Percentiles rank a stretch among this genome's conserved stretches.
Conservation (phyloP, 352 stramenopile species). For the Detonula confervacea region DNA sequence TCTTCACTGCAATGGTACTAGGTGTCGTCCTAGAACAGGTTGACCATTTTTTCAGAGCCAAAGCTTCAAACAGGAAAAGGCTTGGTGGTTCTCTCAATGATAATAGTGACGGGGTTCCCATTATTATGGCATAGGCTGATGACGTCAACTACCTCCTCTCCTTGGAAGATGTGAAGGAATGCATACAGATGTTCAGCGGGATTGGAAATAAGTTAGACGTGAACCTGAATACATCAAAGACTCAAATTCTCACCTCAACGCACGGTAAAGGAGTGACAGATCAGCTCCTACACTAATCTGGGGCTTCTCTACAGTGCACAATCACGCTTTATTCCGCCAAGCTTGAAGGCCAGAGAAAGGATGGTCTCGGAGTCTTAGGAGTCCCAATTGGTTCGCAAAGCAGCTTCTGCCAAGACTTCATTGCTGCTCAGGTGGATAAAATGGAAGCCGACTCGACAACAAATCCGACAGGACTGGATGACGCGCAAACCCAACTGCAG, state of each 20-base stretch:
- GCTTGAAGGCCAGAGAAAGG: no score
- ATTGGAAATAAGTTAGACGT: no score
- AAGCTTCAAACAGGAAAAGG: no score
- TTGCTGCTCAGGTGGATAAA: neutral
- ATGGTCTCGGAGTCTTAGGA: no score
- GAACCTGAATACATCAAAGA: conserved; percentile 27
- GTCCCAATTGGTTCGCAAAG: neutral
- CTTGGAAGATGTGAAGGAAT: neutral
- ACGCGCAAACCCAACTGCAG: conserved; percentile 6
- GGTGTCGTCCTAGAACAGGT: conserved; percentile 9
- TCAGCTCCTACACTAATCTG: neutral
- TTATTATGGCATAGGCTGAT: neutral
- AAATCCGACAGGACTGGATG: neutral
- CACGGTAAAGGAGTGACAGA: neutral
- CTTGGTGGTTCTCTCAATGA: neutral
- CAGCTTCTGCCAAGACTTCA: conserved; percentile 19
- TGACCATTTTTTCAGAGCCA: conserved; percentile 1
- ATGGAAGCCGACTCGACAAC: neutral
- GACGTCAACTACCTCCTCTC: neutral
- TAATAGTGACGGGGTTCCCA: neutral
- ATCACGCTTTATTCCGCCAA: no score
- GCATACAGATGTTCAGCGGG: neutral
- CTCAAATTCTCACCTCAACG: conserved; percentile 18
- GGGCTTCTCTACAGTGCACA: no score
- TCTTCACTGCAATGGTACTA: conserved; percentile 20